Evolutionary conservation across 75 land plant genomes (phyloP), one percentile per base, ranked within the genome.

Genomic region (Cupressus sempervirens): DNA sequence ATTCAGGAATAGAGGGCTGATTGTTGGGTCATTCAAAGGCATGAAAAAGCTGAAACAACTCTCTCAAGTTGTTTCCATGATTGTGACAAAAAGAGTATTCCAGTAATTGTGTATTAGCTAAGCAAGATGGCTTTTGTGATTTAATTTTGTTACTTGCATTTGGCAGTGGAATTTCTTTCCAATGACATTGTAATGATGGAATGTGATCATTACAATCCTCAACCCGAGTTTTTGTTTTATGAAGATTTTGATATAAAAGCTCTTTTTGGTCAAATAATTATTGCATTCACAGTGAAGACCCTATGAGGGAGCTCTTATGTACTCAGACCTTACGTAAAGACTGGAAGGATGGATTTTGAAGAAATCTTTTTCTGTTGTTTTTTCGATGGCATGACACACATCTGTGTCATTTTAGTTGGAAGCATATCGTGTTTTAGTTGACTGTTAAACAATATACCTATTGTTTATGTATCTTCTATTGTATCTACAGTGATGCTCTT

Each of bases 401-500:
- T 30, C 2, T 30, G 2, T 72, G 32, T 72, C 35, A 12, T 72
- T 72, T 72, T 72, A 72, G 14, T 8, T 11, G 32, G 35, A 72
- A 72, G 74, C 32, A 30, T 76, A n/a, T 45, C 50, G 45, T n/a
- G 45, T 16, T 29, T 23, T 11, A 45, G 29, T 43, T 12, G n/a
- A 45, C 9, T 8, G 20, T 20, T 41, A 77, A 5, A 79, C 14
- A 12, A 23, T 45, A 13, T 3, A 45, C 81, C 20, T 20, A 76
- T 45, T 3, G 13, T 79, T 45, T n/a, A 43, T 50, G 45, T 38
- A 32, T 82, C 23, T 52, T 53, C 34, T 82, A 34, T 4, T 85
- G 4, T 26, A 77, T 48, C 77, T 90, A 56, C 93, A 97, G 99
- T 29, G 99, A 97, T 90, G 99, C 99, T 32, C 91, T 97, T 77